Conservation (phyloP, 2,329 filamentous ascomycete genomes). For the Mariannaea sp. region DNA sequence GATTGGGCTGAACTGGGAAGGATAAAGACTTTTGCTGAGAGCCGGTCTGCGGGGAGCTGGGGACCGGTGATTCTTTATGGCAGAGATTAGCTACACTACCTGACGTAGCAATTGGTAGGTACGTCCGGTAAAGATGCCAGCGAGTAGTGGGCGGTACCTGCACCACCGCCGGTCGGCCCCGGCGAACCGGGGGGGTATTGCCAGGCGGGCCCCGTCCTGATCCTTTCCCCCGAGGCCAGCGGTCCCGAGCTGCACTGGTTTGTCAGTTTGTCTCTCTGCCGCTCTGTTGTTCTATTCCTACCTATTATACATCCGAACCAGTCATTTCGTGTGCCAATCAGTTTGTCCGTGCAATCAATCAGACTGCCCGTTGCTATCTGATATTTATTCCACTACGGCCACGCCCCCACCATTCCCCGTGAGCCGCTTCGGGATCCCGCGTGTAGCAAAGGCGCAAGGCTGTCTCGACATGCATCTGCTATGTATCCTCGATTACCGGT, state of each 20-base stretch:
- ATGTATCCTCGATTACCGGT: constrained; percentile 12
- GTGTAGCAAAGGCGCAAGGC: constrained; percentile 6
- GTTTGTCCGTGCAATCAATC: too few relatives aligned
- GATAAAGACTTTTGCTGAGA: constrained; percentile 31
- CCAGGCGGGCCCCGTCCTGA: constrained; percentile 29
- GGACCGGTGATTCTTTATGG: constrained; percentile 37
- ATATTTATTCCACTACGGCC: not conserved
- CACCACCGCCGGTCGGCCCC: constrained; percentile 34
- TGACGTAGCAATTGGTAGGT: constrained; percentile 32
- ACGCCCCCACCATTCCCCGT: not conserved
- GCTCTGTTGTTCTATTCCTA: constrained; percentile 2
- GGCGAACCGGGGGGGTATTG: constrained; percentile 37
- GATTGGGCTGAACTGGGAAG: constrained; percentile 17
- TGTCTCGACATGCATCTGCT: constrained; percentile 10
- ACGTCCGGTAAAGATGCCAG: constrained; percentile 23
- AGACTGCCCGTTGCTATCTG: constrained; percentile 13
- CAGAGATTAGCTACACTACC: constrained; percentile 30
- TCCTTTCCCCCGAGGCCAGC: constrained; percentile 39
- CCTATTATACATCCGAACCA: too few relatives aligned
- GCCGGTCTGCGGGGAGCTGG: constrained; percentile 31
- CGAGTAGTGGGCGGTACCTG: constrained; percentile 33
- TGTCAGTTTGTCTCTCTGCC: constrained; percentile 9
- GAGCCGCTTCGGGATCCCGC: not conserved
- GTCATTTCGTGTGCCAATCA: too few relatives aligned
- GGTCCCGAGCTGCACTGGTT: constrained; percentile 32